These are phyloP conservation scores for Musa itinerans DNA, from an alignment of 176 grass and related monocot genomes.

Conservation along the genomic window DNA sequence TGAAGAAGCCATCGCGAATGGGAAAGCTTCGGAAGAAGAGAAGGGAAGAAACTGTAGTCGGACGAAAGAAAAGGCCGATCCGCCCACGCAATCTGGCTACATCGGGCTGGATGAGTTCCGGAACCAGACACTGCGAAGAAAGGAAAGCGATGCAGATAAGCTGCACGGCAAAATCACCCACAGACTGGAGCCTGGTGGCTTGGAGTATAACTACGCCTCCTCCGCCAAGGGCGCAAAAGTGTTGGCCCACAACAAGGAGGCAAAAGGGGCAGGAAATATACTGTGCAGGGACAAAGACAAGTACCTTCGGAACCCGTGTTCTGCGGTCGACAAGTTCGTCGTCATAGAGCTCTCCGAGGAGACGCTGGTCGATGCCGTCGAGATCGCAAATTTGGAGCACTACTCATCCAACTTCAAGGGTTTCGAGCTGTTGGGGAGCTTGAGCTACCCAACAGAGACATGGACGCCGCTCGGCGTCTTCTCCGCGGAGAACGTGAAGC, in stretches of 20 bases:
- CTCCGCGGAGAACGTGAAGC: slow-evolving; percentile 66
- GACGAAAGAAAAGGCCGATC: not conserved
- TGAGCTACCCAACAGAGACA: slow-evolving; percentile 54
- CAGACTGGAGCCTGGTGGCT: slow-evolving; percentile 58
- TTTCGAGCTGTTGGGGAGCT: slow-evolving; percentile 54
- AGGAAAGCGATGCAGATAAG: slow-evolving; percentile 23
- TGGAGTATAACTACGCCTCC: slow-evolving; percentile 77
- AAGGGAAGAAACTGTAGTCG: not conserved
- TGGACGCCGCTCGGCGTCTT: slow-evolving; percentile 60
- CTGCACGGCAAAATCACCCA: slow-evolving; percentile 26
- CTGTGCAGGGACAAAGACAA: slow-evolving; percentile 66
- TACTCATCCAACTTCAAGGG: slow-evolving; percentile 80
- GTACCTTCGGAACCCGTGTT: slow-evolving; percentile 85
- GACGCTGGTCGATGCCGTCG: slow-evolving; percentile 69
- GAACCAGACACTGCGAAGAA: slow-evolving; percentile 30
- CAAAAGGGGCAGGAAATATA: slow-evolving; percentile 69
- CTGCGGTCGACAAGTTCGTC: slow-evolving; percentile 60
- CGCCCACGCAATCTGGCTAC: slow-evolving; percentile 1
- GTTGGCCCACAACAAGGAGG: slow-evolving; percentile 77
- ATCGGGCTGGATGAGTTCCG: slow-evolving; percentile 50
- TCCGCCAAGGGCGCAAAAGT: slow-evolving; percentile 75
- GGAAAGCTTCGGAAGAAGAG: not conserved
- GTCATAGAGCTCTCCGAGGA: slow-evolving; percentile 75
- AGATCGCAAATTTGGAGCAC: slow-evolving; percentile 84
- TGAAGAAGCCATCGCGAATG: not conserved